A percentile compares a stretch with the other conserved stretches of the same genome.
phyloP scores from a whole-genome alignment of 495 filamentous ascomycete species.

The Lindgomyces ingoldianus region DNA sequence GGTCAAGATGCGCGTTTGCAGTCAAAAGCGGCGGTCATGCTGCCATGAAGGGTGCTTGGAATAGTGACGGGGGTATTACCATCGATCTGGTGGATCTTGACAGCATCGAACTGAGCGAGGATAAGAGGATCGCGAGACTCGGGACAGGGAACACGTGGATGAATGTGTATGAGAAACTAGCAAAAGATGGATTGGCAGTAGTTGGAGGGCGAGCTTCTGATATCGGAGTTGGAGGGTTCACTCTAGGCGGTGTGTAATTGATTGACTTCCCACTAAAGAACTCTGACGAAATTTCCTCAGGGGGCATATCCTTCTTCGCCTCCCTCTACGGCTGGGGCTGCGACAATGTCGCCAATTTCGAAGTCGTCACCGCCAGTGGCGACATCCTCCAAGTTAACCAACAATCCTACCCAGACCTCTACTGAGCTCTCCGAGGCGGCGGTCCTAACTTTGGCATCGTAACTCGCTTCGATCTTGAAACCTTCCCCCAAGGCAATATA shows the following conservation, averaged over 20 bases:
- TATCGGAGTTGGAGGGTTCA: slow-evolving; percentile 60
- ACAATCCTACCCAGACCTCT: slow-evolving; percentile 49
- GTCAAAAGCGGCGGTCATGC: slow-evolving; percentile 57
- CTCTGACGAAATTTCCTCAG: too few relatives aligned
- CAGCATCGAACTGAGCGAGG: slow-evolving; percentile 40
- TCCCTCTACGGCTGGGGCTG: slow-evolving; percentile 53
- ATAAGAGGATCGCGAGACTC: slow-evolving; percentile 44
- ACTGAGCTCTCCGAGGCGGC: slow-evolving; percentile 51
- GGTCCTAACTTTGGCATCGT: slow-evolving; percentile 40
- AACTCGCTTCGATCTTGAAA: slow-evolving; percentile 19
- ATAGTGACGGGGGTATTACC: slow-evolving; percentile 54
- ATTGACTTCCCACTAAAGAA: too few relatives aligned
- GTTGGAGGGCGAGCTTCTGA: slow-evolving; percentile 56
- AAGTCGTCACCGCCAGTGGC: slow-evolving; percentile 56
- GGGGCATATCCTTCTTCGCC: slow-evolving; percentile 55
- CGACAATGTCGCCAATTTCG: slow-evolving; percentile 55
- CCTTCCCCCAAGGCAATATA: slow-evolving; percentile 6
- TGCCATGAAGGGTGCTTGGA: slow-evolving; percentile 50
- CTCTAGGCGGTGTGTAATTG: slow-evolving; percentile 56
- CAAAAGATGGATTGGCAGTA: slow-evolving; percentile 48
- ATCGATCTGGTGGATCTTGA: slow-evolving; percentile 57
- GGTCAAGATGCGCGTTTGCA: slow-evolving; percentile 48
- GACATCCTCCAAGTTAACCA: slow-evolving; percentile 48
- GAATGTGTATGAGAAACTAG: slow-evolving; percentile 55
- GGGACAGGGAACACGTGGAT: slow-evolving; percentile 53